These are phyloP conservation scores for Hymenoscyphus albidus DNA, from an alignment of 2,329 filamentous ascomycete genomes.

Conservation along the genomic window DNA sequence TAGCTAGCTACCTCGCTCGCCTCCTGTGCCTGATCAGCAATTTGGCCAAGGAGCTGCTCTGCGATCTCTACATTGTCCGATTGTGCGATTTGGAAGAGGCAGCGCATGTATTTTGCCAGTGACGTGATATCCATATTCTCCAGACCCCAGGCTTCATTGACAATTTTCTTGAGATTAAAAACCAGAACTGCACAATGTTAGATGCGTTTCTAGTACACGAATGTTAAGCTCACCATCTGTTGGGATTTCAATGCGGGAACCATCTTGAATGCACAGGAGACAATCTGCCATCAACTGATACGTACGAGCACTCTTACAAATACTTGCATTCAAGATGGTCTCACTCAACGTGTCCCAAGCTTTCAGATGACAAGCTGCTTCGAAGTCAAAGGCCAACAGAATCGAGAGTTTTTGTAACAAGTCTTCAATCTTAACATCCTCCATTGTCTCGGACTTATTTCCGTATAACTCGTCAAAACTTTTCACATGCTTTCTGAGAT, in stretches of 20 bases:
- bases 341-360: conserved; percentile 62
- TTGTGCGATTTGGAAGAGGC: conserved; percentile 67
- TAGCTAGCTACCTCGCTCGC: conserved; percentile 43
- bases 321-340: conserved; percentile 52
- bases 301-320: conserved; percentile 43
- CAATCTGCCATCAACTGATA: conserved; percentile 65
- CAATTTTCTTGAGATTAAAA: conserved; percentile 58
- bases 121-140: conserved; percentile 53
- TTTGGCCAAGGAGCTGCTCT: conserved; percentile 61
- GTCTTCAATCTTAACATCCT: conserved; percentile 47
- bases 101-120: conserved; percentile 73
- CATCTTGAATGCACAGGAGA: conserved; percentile 48
- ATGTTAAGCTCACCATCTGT: conserved; percentile 42
- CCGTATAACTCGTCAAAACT: conserved; percentile 51
- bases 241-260: conserved; percentile 36
- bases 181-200: conserved; percentile 30
- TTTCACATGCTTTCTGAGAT: conserved; percentile 56
- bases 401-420: conserved; percentile 59
- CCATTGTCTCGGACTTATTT: conserved; percentile 38
- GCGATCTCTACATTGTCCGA: conserved; percentile 48
- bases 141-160: conserved; percentile 62
- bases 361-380: conserved; percentile 64
- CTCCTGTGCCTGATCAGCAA: conserved; percentile 49
- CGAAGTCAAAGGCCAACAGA: conserved; percentile 74
- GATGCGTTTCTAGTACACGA: neutral